These are phyloP conservation scores for Coniochaeta hoffmannii DNA, from an alignment of 2,329 filamentous ascomycete species.

Conservation along the genomic window DNA sequence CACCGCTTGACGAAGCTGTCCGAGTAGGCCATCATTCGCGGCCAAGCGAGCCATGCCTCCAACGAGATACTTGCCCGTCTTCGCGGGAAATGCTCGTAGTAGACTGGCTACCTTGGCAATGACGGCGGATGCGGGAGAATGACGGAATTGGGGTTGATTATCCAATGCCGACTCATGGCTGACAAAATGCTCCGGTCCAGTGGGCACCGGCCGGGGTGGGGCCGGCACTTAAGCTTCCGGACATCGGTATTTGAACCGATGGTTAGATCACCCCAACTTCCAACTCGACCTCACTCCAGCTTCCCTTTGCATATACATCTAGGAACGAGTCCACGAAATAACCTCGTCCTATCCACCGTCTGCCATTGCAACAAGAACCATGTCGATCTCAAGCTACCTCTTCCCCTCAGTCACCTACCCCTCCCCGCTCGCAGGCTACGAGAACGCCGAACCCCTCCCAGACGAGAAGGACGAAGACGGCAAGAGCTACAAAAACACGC, in stretches of 20 bases:
- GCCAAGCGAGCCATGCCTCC: too few species aligned
- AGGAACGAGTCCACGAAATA: too few species aligned
- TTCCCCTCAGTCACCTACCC: slow-evolving; percentile 29
- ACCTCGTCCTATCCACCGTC: not conserved
- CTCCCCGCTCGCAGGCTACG: slow-evolving; percentile 51
- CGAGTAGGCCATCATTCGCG: too few species aligned
- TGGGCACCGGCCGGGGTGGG: not conserved
- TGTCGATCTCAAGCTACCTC: not conserved
- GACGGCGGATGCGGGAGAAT: not conserved
- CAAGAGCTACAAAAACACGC: slow-evolving; percentile 67
- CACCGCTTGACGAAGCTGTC: too few species aligned
- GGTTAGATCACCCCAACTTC: not conserved
- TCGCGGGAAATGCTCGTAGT: too few species aligned
- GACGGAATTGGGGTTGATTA: not conserved
- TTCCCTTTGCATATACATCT: not conserved
- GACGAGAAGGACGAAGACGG: slow-evolving; percentile 61
- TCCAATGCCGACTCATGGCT: not conserved
- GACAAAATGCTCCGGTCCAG: not conserved
- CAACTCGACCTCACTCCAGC: not conserved
- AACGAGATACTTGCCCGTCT: too few species aligned
- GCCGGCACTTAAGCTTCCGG: not conserved
- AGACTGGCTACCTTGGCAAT: too few species aligned
- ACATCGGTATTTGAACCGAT: not conserved
- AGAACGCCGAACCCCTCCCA: slow-evolving; percentile 44
- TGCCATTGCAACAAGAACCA: too few species aligned